Percentiles rank a stretch among this genome's conserved stretches.
These are phyloP conservation scores for Lycium barbarum DNA, from an alignment of 257 asterid genomes.

Conservation along the genomic window DNA sequence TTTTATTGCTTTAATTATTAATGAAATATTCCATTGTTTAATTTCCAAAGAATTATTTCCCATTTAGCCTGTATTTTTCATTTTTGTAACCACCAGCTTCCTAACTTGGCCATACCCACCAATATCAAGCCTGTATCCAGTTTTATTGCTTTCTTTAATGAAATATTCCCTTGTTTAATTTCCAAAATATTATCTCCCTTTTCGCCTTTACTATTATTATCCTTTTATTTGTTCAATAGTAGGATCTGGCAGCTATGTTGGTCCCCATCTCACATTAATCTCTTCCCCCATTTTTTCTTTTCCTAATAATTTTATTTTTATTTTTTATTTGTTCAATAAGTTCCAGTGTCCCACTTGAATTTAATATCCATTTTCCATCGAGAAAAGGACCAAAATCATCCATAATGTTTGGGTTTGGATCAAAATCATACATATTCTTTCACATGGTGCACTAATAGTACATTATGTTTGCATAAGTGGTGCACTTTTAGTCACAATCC, in stretches of 20 bases:
- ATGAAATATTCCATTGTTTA: background rate
- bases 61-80: no score
- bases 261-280: no score
- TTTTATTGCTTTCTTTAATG: background rate
- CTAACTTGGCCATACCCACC: background rate
- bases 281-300: no score
- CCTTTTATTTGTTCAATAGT: background rate
- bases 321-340: background rate
- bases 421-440: no score
- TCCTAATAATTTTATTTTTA: background rate
- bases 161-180: background rate
- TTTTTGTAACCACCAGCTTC: background rate
- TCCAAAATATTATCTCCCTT: background rate
- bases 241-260: no score
- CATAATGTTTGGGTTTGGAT: no score
- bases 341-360: background rate
- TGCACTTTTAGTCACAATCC: no score
- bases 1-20: background rate
- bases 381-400: no score
- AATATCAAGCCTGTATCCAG: background rate
- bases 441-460: no score
- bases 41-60: background rate
- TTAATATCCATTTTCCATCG: background rate
- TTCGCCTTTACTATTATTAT: background rate
- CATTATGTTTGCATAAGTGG: no score